These are phyloP conservation scores for Beauveria sp. DNA, from an alignment of 2,329 filamentous ascomycete species.

Conservation along the genomic window DNA sequence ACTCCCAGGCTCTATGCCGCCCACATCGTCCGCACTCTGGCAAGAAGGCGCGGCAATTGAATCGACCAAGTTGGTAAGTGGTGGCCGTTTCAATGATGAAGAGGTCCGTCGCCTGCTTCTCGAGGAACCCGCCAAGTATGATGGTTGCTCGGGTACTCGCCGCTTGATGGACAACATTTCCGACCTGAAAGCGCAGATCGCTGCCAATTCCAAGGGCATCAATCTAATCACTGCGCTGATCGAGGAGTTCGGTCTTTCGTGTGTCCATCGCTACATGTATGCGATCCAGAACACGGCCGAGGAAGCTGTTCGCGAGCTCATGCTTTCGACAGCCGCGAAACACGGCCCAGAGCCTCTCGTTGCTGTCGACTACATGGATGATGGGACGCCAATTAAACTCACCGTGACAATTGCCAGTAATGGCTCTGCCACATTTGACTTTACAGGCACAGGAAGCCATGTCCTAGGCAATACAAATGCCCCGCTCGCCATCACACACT, in stretches of 20 bases:
- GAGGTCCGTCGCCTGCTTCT: constrained; percentile 65
- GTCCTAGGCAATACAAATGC: constrained; percentile 27
- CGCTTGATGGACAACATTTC: constrained; percentile 79
- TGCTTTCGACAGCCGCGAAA: constrained; percentile 15
- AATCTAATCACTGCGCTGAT: constrained; percentile 64
- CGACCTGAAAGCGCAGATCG: constrained; percentile 79
- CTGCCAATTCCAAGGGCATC: constrained; percentile 81
- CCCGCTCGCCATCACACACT: constrained; percentile 26
- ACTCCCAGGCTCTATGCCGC: constrained; percentile 75
- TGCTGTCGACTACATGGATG: constrained; percentile 64
- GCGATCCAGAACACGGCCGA: constrained; percentile 36
- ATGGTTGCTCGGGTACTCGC: constrained; percentile 70
- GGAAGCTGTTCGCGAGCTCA: constrained; percentile 23
- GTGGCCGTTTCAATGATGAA: constrained; percentile 71
- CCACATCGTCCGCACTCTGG: constrained; percentile 58
- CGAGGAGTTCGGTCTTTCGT: constrained; percentile 62
- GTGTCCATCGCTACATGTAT: constrained; percentile 55
- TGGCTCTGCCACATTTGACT: constrained; percentile 64
- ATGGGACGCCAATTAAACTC: constrained; percentile 70
- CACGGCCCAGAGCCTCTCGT: constrained; percentile 17
- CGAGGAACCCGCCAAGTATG: constrained; percentile 64
- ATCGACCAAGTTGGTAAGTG: constrained; percentile 64
- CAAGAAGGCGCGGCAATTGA: constrained; percentile 60
- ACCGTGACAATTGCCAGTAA: constrained; percentile 66
- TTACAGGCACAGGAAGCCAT: constrained; percentile 25